Base-by-base conservation (phyloP, 2,329 filamentous ascomycete species). In the Monilinia laxa region DNA sequence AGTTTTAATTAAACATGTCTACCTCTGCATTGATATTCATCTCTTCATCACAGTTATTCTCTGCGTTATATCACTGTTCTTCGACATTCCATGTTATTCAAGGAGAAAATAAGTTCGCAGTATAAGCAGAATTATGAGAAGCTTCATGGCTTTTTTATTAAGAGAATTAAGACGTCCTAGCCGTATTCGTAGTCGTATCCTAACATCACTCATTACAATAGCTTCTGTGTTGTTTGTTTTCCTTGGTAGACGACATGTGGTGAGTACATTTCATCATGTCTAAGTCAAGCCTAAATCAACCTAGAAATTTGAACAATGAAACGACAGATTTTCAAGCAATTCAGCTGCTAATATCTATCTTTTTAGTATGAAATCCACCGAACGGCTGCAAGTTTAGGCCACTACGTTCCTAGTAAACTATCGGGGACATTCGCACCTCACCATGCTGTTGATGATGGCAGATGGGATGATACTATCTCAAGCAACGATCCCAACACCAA, bases 161-260 rank as follows among this genome's bases (percentile, higher is more conserved):
- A 67, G 67, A 52, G 66, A 67, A 42, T 53, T 74, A 10, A 60
- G 68, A 52, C 66, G 70, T 28, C 71, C 71, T 31, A 69, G 69
- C 60, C 67, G 70, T 35, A 51, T 71, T 53, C 69, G 71, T 23
- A 67, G 68, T 38, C 60, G 68, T 28, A 45, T 70, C 16, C 25
- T 72, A 2, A 65, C 69, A n/a, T 54, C 54, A 3, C 7, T 62
- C 2, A 53, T 72, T 42, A 47, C 64, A 28, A n/a, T 69, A 7
- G 42, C 59, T 35, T 65, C 68, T 12, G 64, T 63, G n/a, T 9
- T 73, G 4, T 69, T 68, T 47, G 31, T 63, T 52, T 42, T 68
- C 64, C 31, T 67, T 35, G 68, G 54, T 31, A 60, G 53, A 62
- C 62, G 58, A n/a, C 66, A 66, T 62, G 53, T 49, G 23, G 68